These are phyloP conservation scores for Barnettozyma californica DNA, from an alignment of 805 yeast genomes.

Conservation along the genomic window DNA sequence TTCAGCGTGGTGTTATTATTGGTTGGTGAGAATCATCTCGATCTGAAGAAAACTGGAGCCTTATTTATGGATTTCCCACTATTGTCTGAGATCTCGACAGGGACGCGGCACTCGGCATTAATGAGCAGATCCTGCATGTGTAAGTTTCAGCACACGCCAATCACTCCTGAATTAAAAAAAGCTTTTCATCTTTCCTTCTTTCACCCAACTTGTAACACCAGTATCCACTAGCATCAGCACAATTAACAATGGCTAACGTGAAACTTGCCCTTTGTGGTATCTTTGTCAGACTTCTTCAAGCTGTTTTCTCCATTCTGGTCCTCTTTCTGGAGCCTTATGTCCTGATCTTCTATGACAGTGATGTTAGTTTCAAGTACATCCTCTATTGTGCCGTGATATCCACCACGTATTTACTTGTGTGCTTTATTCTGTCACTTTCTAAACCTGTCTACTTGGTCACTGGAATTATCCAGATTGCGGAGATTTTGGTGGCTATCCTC, in stretches of 20 bases:
- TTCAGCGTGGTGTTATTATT: background rate
- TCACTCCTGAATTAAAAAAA: background rate
- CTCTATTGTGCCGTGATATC: background rate
- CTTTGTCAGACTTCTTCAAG: background rate
- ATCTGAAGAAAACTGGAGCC: background rate
- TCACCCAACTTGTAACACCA: background rate
- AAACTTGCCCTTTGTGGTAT: conserved; percentile 1
- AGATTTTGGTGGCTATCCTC: background rate
- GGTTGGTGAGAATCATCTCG: background rate
- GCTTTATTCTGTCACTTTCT: background rate
- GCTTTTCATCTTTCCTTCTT: background rate
- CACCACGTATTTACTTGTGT: conserved; percentile 1
- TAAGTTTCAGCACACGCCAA: background rate
- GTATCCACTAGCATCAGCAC: background rate
- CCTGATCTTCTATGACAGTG: background rate
- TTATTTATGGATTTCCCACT: background rate
- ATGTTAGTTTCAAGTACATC: background rate
- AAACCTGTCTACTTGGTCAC: background rate
- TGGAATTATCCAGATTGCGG: background rate
- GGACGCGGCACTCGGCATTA: background rate
- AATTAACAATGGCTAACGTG: background rate
- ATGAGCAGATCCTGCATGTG: background rate
- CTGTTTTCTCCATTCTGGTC: background rate
- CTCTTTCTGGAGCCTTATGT: conserved; percentile 1
- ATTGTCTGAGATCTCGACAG: background rate